Conservation (phyloP, 441 rosid genomes). For the Macaranga tanarius region DNA sequence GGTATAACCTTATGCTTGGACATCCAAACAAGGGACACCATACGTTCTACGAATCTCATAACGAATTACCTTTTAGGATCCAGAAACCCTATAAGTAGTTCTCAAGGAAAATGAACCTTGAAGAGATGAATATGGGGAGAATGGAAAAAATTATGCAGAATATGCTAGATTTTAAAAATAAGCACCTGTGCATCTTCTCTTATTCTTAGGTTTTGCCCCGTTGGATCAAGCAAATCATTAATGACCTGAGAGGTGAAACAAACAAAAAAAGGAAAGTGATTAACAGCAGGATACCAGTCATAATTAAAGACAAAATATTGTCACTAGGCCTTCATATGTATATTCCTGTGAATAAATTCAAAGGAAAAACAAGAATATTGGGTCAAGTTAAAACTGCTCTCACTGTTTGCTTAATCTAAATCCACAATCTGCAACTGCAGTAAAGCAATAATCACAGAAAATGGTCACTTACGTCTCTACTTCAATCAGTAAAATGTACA, state of each 20-base stretch:
- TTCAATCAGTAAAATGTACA: not conserved
- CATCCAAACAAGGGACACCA: not conserved
- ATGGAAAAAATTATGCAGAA: not conserved
- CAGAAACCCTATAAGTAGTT: not conserved
- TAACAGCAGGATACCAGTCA: constrained; percentile 13
- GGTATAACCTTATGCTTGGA: not conserved
- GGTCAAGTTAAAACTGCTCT: not conserved
- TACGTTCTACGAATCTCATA: not conserved
- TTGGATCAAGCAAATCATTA: constrained; percentile 67
- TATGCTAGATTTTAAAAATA: not conserved
- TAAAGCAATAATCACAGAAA: not conserved
- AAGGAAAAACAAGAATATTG: constrained; percentile 15
- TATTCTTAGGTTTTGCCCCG: constrained; percentile 65
- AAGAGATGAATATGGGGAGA: constrained; percentile 2
- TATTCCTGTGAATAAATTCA: not conserved
- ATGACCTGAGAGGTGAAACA: constrained; percentile 44
- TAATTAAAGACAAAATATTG: constrained; percentile 12
- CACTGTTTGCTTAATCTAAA: not conserved
- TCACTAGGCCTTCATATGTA: not conserved
- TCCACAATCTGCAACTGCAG: not conserved
- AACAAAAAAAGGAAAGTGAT: constrained; percentile 4
- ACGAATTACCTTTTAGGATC: not conserved
- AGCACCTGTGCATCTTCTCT: constrained; percentile 68
- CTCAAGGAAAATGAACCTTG: not conserved
- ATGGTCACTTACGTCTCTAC: not conserved